A percentile compares a stretch with the other conserved stretches of the same genome.
Conservation (phyloP, 345 rosid genomes). For the Balakata baccata region DNA sequence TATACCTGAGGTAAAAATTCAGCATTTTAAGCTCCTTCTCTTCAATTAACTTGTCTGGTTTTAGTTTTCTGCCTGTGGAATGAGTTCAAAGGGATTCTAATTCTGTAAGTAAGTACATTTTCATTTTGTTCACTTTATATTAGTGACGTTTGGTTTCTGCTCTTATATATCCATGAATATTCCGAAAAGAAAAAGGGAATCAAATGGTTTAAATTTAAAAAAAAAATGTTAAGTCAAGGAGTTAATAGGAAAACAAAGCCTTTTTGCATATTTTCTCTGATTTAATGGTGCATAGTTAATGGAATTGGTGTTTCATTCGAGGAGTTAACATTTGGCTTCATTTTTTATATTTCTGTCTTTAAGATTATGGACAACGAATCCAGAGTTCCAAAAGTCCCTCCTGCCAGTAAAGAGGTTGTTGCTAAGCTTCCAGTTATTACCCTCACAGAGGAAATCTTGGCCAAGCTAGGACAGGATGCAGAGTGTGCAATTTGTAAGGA, state of each 20-base stretch:
- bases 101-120: neutral
- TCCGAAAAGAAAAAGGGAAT: neutral
- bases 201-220: neutral
- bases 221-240: slow-evolving; percentile 1
- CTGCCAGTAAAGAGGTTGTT: slow-evolving; percentile 90
- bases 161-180: neutral
- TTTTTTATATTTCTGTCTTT: slow-evolving; percentile 7
- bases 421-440: slow-evolving; percentile 76
- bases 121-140: neutral
- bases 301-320: neutral
- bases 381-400: slow-evolving; percentile 70
- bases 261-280: too few species aligned
- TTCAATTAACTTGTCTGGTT: neutral
- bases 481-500: slow-evolving; percentile 95
- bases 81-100: neutral
- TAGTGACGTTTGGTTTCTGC: neutral
- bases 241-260: neutral
- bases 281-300: slow-evolving; percentile 2
- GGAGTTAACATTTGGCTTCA: neutral
- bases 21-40: neutral
- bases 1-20: slow-evolving; percentile 45
- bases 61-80: neutral
- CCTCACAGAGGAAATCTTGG: slow-evolving; percentile 60
- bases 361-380: slow-evolving; percentile 42
- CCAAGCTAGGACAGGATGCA: slow-evolving; percentile 55